Evolutionary conservation across 805 yeast species (phyloP).

Genomic region (Metschnikowia amazonensis): DNA sequence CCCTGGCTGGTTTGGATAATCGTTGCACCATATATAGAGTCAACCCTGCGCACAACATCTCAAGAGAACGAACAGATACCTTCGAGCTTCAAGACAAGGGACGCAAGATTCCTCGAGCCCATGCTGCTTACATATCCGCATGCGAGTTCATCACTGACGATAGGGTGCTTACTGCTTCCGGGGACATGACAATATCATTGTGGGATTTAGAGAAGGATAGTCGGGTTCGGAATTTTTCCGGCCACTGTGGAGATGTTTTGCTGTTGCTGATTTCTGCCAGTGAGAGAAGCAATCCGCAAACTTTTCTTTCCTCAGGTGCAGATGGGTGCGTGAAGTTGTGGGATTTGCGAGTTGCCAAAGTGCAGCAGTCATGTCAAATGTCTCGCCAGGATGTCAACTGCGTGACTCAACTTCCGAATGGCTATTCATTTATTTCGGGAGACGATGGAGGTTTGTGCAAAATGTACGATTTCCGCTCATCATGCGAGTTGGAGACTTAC

Average conservation of each 20-base stretch:
- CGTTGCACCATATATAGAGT: slow-evolving; percentile 64
- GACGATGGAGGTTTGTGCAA: slow-evolving; percentile 73
- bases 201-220: slow-evolving; percentile 75
- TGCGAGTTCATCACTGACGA: slow-evolving; percentile 61
- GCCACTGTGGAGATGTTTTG: slow-evolving; percentile 71
- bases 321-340: slow-evolving; percentile 66
- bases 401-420: slow-evolving; percentile 63
- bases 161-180: slow-evolving; percentile 65
- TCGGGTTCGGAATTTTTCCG: slow-evolving; percentile 51
- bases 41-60: background rate
- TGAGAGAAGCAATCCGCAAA: slow-evolving; percentile 10
- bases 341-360: slow-evolving; percentile 47
- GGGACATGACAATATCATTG: slow-evolving; percentile 72
- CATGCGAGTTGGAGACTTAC: slow-evolving; percentile 60
- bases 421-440: slow-evolving; percentile 68
- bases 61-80: slow-evolving; percentile 1
- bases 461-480: slow-evolving; percentile 73
- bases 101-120: slow-evolving; percentile 47
- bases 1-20: slow-evolving; percentile 82
- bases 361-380: slow-evolving; percentile 50
- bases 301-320: slow-evolving; percentile 60
- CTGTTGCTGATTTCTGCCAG: slow-evolving; percentile 30
- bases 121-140: slow-evolving; percentile 76
- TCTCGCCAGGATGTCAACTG: slow-evolving; percentile 62
- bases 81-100: slow-evolving; percentile 13